phyloP scores from a whole-genome alignment of 2,329 filamentous ascomycete genomes.

The Microsporum canis region DNA sequence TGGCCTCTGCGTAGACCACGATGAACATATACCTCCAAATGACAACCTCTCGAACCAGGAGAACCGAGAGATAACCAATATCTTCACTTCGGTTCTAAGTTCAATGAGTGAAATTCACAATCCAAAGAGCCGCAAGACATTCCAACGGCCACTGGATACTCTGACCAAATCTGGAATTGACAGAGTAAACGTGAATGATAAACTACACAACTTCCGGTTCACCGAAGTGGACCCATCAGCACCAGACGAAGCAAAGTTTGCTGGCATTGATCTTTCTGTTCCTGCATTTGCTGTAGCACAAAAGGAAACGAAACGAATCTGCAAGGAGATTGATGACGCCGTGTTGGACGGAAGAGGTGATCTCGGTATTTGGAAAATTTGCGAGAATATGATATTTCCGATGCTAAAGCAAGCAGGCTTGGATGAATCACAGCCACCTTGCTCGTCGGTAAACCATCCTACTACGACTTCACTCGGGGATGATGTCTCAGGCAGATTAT shows the following conservation, averaged over 20 bases:
- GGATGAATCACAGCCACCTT: constrained; percentile 16
- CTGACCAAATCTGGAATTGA: background rate
- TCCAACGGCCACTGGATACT: background rate
- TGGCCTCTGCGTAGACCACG: too few species aligned
- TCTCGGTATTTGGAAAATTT: constrained; percentile 29
- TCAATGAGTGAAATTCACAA: background rate
- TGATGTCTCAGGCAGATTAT: background rate
- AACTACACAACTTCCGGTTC: background rate
- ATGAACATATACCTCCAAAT: background rate
- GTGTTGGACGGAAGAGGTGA: constrained; percentile 24
- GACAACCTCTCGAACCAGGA: background rate
- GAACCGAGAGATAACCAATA: constrained; percentile 6
- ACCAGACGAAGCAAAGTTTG: constrained; percentile 1
- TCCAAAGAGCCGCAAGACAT: background rate
- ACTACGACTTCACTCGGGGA: too few species aligned
- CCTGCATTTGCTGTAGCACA: constrained; percentile 15
- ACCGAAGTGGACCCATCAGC: constrained; percentile 2
- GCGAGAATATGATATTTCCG: constrained; percentile 31
- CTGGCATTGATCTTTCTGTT: constrained; percentile 8
- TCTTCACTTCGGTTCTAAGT: constrained; percentile 8
- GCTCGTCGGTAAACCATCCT: background rate
- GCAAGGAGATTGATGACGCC: constrained; percentile 21
- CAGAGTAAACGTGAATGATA: background rate
- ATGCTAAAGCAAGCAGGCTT: constrained; percentile 18
- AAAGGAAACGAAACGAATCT: constrained; percentile 24